phyloP scores from a whole-genome alignment of 208 protist species.

The Trypanosoma cruzi region DNA sequence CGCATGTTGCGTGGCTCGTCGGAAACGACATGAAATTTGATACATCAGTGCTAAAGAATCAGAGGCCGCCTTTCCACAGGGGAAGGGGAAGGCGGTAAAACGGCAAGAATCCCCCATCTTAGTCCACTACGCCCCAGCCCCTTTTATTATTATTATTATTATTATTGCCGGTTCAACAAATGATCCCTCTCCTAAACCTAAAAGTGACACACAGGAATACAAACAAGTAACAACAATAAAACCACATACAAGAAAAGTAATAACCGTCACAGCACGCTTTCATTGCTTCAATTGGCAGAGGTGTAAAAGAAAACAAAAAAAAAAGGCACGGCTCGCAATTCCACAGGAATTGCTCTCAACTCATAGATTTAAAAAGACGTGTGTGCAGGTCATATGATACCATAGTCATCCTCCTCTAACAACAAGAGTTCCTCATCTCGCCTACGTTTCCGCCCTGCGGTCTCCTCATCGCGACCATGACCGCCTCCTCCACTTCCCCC shows the following conservation, averaged over 20 bases:
- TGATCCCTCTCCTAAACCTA: no score
- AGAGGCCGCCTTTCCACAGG: neutral
- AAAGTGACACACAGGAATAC: no score
- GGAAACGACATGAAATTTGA: neutral
- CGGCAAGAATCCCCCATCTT: neutral
- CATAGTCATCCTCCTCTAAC: slow-evolving; percentile 37
- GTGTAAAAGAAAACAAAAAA: neutral
- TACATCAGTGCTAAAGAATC: neutral
- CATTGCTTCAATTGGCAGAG: no score
- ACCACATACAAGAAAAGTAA: no score
- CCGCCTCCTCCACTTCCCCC: slow-evolving; percentile 1
- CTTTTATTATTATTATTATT: neutral
- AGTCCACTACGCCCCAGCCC: neutral
- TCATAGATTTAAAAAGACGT: neutral
- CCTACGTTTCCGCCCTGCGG: slow-evolving; percentile 39
- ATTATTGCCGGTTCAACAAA: no score
- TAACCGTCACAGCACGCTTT: no score
- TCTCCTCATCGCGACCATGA: slow-evolving; percentile 16
- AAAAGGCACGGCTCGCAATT: neutral
- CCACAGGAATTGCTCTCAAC: neutral
- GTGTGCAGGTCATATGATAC: slow-evolving; percentile 17
- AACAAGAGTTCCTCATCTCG: slow-evolving; percentile 60
- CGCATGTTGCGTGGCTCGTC: neutral
- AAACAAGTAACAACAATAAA: no score
- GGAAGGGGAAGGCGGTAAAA: neutral